A percentile compares a stretch with the other conserved stretches of the same genome.
Conservation (phyloP, 495 filamentous ascomycete species). For the Penicillium parvum region DNA sequence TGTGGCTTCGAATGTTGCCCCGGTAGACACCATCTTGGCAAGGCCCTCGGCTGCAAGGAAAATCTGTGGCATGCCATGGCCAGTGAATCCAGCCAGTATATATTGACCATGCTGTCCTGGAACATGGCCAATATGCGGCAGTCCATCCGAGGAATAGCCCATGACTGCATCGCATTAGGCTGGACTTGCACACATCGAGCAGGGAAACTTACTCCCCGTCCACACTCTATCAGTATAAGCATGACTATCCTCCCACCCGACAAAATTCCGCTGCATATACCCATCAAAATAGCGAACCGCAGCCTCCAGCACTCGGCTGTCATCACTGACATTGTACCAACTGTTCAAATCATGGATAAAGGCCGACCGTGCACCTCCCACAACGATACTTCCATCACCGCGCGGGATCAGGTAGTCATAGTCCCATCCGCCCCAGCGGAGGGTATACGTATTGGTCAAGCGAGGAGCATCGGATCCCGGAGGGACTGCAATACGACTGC, state of each 20-base stretch:
- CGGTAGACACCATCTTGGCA: conserved; percentile 38
- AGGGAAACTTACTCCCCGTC: conserved; percentile 46
- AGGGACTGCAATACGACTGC: conserved; percentile 30
- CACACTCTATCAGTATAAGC: conserved; percentile 44
- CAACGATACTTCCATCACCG: conserved; percentile 48
- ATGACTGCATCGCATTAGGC: conserved; percentile 25
- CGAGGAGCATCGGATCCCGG: conserved; percentile 12
- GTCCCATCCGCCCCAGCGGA: conserved; percentile 25
- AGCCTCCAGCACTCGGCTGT: conserved; percentile 38
- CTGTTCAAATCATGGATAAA: conserved; percentile 28
- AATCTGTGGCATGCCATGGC: conserved; percentile 49
- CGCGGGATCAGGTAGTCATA: conserved; percentile 50
- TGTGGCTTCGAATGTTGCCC: conserved; percentile 31
- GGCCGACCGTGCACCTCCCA: conserved; percentile 44
- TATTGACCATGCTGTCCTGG: conserved; percentile 38
- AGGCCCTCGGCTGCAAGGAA: conserved; percentile 43
- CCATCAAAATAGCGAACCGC: conserved; percentile 42
- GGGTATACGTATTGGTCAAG: conserved; percentile 22
- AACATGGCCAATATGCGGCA: conserved; percentile 44
- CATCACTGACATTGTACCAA: conserved; percentile 51
- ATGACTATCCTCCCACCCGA: conserved; percentile 45
- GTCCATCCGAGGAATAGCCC: conserved; percentile 37
- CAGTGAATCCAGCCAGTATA: conserved; percentile 46
- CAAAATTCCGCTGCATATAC: conserved; percentile 46
- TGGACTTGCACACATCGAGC: neutral